phyloP scores from a whole-genome alignment of 1,284 basidiomycete genomes.

The Cutaneotrichosporon sp. region DNA sequence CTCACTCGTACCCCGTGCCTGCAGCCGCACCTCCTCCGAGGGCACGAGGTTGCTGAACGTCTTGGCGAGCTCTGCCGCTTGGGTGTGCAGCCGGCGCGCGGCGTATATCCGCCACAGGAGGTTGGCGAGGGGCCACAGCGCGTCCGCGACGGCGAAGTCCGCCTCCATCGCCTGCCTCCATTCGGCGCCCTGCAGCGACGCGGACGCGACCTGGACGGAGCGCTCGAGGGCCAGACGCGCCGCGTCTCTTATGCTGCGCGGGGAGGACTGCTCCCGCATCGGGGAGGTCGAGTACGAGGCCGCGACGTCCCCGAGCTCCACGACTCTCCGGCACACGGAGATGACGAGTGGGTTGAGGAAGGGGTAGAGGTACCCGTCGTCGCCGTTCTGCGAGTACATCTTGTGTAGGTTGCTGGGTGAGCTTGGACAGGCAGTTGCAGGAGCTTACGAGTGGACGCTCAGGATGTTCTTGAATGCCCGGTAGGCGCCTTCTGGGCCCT shows the following conservation, averaged over 20 bases:
- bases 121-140: constrained; percentile 43
- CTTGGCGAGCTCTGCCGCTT: constrained; percentile 39
- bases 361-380: constrained; percentile 33
- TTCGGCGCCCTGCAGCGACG: constrained; percentile 27
- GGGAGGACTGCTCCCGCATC: constrained; percentile 31
- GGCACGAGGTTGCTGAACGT: constrained; percentile 35
- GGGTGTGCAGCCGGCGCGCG: constrained; percentile 46
- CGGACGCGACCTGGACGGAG: constrained; percentile 35
- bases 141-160: constrained; percentile 39
- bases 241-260: constrained; percentile 41
- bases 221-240: constrained; percentile 44
- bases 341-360: constrained; percentile 40
- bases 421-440: too few relatives aligned
- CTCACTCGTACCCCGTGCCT: constrained; percentile 27
- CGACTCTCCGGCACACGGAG: constrained; percentile 13
- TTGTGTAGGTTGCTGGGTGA: constrained; percentile 38
- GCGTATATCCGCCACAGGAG: constrained; percentile 42
- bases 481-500: constrained; percentile 21
- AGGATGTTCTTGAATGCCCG: constrained; percentile 30
- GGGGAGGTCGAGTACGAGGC: constrained; percentile 34
- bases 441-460: constrained; percentile 33
- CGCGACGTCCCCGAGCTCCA: constrained; percentile 28
- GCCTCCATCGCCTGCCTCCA: too few relatives aligned
- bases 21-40: constrained; percentile 36
- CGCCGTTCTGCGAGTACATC: constrained; percentile 31